Evolutionary conservation across 805 yeast species (phyloP).

Genomic region (Saccharomyces paradoxus): DNA sequence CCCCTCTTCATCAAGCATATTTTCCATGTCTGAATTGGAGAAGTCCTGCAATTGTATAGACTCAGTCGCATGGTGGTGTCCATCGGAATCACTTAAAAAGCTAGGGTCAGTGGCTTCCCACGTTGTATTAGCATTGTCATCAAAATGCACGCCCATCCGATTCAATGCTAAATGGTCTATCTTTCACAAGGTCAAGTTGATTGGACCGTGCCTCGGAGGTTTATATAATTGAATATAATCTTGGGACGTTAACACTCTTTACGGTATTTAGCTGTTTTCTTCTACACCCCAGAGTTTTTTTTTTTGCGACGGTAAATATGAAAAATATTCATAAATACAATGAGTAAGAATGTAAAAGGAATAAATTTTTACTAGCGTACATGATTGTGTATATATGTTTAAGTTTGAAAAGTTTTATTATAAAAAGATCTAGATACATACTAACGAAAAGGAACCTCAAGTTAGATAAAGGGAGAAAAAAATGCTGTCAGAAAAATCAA

Average conservation of each 20-base stretch:
- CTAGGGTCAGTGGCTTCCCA: not conserved
- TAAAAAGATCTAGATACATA: not conserved
- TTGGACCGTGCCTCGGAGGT: not conserved
- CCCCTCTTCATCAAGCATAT: not conserved
- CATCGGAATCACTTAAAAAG: not conserved
- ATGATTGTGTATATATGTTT: not conserved
- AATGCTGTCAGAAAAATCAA: slow-evolving; percentile 31
- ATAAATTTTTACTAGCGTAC: not conserved
- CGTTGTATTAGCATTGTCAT: not conserved
- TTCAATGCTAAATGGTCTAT: not conserved
- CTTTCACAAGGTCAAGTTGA: not conserved
- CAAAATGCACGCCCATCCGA: not conserved
- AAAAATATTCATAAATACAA: not conserved
- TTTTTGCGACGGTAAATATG: not conserved
- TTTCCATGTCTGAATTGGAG: not conserved
- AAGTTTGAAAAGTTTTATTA: not conserved
- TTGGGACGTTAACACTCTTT: not conserved
- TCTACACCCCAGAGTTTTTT: not conserved
- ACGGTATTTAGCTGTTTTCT: not conserved
- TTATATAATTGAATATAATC: not conserved
- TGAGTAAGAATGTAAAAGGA: not conserved
- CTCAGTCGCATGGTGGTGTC: not conserved
- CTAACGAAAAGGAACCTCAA: not conserved
- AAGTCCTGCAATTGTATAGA: not conserved
- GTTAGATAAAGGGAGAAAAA: not conserved